These are phyloP conservation scores for Auricularia sp. DNA, from an alignment of 768 basidiomycete genomes.

Conservation along the genomic window DNA sequence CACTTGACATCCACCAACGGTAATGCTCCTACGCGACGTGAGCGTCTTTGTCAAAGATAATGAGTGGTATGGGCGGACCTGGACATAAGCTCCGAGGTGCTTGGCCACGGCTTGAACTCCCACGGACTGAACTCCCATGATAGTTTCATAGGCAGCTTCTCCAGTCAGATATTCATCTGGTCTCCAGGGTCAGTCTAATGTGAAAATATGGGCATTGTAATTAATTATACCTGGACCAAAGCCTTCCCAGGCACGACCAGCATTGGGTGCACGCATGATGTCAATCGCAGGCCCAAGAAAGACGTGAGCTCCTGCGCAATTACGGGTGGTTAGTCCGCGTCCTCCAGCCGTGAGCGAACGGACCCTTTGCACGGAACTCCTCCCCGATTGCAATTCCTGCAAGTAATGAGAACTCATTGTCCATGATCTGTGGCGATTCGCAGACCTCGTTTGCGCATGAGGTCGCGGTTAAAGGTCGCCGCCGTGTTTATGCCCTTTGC, in stretches of 20 bases:
- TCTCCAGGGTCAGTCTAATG: slow-evolving; percentile 28
- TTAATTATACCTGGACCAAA: slow-evolving; percentile 54
- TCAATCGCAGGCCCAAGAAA: slow-evolving; percentile 8
- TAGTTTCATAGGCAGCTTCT: slow-evolving; percentile 65
- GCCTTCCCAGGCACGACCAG: slow-evolving; percentile 92
- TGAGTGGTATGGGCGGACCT: background rate
- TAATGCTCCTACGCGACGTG: background rate
- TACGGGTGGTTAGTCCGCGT: slow-evolving; percentile 64
- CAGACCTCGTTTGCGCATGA: slow-evolving; percentile 64
- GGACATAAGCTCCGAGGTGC: slow-evolving; percentile 31
- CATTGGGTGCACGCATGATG: slow-evolving; percentile 18
- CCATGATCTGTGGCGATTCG: background rate
- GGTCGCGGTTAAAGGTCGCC: slow-evolving; percentile 62
- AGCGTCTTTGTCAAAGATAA: background rate
- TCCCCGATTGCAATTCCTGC: slow-evolving; percentile 54
- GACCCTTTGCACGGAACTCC: slow-evolving; percentile 78
- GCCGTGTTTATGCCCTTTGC: slow-evolving; percentile 58
- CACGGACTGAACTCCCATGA: slow-evolving; percentile 65
- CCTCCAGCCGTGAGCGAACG: slow-evolving; percentile 52
- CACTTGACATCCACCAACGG: slow-evolving; percentile 1
- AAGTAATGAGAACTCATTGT: background rate
- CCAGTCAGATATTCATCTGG: slow-evolving; percentile 79
- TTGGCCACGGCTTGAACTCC: slow-evolving; percentile 87
- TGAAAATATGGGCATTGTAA: background rate
- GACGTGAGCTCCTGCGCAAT: slow-evolving; percentile 42